These are phyloP conservation scores for Gilbertella persicaria DNA, from an alignment of 371 early-diverging fungal genomes.

Conservation along the genomic window DNA sequence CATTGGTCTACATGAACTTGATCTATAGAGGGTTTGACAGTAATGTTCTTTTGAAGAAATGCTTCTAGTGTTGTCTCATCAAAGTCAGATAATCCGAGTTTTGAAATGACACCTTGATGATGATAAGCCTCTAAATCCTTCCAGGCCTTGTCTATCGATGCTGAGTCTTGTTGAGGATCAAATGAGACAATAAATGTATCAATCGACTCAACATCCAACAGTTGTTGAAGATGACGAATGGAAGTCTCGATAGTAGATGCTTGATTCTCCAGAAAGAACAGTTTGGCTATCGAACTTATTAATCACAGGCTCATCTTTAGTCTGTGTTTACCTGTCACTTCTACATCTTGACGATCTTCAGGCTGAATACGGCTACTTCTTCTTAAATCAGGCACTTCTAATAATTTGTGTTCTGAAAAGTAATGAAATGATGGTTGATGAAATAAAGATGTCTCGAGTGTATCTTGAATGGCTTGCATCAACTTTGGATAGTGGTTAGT, in stretches of 20 bases:
- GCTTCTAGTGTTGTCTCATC: neutral
- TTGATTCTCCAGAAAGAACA: conserved; percentile 43
- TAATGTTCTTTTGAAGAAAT: conserved; percentile 21
- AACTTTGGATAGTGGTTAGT: conserved; percentile 25
- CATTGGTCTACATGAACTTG: conserved; percentile 53
- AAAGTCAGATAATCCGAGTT: conserved; percentile 31
- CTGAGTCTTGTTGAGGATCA: conserved; percentile 13
- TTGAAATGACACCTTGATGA: conserved; percentile 15
- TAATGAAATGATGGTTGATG: conserved; percentile 35
- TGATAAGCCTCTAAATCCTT: conserved; percentile 32
- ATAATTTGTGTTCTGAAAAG: conserved; percentile 19
- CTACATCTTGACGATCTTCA: conserved; percentile 51
- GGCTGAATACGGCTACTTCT: conserved; percentile 35
- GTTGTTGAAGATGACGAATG: conserved; percentile 37
- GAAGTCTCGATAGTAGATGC: conserved; percentile 35
- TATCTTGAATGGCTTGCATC: conserved; percentile 53
- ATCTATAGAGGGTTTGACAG: conserved; percentile 35
- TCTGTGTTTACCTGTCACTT: conserved; percentile 52
- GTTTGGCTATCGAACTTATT: conserved; percentile 47
- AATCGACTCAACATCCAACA: conserved; percentile 40
- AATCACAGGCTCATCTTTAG: too few relatives aligned
- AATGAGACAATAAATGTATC: conserved; percentile 56
- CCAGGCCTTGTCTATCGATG: conserved; percentile 36
- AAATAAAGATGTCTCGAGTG: conserved; percentile 42
- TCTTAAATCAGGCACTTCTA: conserved; percentile 51